Evolutionary conservation across 805 yeast genomes (phyloP).

Genomic region (Wickerhamiella cacticola): DNA sequence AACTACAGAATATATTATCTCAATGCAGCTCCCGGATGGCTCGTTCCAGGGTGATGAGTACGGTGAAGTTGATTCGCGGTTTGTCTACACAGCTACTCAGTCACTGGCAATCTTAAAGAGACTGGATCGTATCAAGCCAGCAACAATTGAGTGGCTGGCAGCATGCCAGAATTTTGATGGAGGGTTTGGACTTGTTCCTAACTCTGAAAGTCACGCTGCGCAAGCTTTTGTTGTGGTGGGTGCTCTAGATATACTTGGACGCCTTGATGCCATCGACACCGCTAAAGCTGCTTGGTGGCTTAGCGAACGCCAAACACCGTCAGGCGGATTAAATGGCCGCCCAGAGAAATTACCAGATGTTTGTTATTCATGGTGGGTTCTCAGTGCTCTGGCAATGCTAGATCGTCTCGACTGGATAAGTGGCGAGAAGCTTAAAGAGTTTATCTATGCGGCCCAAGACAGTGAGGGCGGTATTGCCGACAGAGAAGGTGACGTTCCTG

Average conservation of each 20-base stretch:
- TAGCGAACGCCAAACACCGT: slow-evolving; percentile 72
- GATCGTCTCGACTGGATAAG: slow-evolving; percentile 69
- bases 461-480: slow-evolving; percentile 84
- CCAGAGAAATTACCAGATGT: slow-evolving; percentile 94
- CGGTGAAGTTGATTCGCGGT: slow-evolving; percentile 89
- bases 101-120: slow-evolving; percentile 57
- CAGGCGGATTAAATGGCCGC: slow-evolving; percentile 92
- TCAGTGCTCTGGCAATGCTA: slow-evolving; percentile 60
- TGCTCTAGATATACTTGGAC: slow-evolving; percentile 55
- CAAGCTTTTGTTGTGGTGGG: slow-evolving; percentile 67
- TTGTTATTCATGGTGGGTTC: slow-evolving; percentile 98
- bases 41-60: slow-evolving; percentile 80
- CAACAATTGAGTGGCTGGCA: slow-evolving; percentile 53
- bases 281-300: slow-evolving; percentile 62
- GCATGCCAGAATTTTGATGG: slow-evolving; percentile 87
- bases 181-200: slow-evolving; percentile 86
- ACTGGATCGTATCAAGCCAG: slow-evolving; percentile 39
- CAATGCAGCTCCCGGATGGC: slow-evolving; percentile 48
- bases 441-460: slow-evolving; percentile 72
- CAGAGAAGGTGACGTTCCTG: slow-evolving; percentile 80
- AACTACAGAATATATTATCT: slow-evolving; percentile 28
- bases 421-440: slow-evolving; percentile 43
- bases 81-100: slow-evolving; percentile 71
- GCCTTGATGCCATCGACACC: slow-evolving; percentile 39
- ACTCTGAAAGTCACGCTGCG: slow-evolving; percentile 92